Base-by-base conservation (phyloP, 2,329 filamentous ascomycete genomes). In the Ceratocystis diversiconidia region DNA sequence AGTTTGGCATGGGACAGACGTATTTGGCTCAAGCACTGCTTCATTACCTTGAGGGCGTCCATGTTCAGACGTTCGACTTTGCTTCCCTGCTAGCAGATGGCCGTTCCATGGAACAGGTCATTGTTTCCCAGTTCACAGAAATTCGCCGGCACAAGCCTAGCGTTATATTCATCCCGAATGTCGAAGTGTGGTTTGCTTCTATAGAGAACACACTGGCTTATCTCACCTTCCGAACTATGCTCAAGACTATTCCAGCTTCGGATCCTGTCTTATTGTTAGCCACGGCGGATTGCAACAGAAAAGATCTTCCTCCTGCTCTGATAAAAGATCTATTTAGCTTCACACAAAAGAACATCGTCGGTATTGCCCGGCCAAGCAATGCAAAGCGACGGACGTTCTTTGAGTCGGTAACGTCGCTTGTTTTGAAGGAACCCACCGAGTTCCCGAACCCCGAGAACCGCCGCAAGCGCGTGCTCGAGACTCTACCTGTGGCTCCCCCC, bases 61-160 rank as follows among this genome's bases (percentile, higher is more conserved):
- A 97, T 75, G 89, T 99, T 2, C 92, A 97, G 73, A 91, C 88
- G 64, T 95, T 99, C 74, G 95, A 96, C 74, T 81, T 99, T 66
- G 85, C 92, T 0, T 94, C 88, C 17, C 80, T 99, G 66, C 80
- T 95, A 67, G 90, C 88, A 66, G 94, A 99, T 73, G 86, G 88
- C 68, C 84, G 90, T 78, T 85, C 89, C 1, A 82, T 88, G 17
- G 94, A 97, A 76, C 89, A 94, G 70, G 89, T 92, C 8, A 85
- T 99, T 69, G 90, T 96, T 12, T 87, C 92, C 69, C 80, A 95
- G 6, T 97, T 99, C 72, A 86, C 89, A 0, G 94, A 97, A 76
- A 89, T 95, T 46, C 90, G 92, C 74, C 86, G 92, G 46, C 91
- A 96, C 73, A 96, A 96, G 74, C 94, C 94, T 0, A 95, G 91